Conservation (phyloP, 371 early-diverging fungal species). For the Mortierella sp. region DNA sequence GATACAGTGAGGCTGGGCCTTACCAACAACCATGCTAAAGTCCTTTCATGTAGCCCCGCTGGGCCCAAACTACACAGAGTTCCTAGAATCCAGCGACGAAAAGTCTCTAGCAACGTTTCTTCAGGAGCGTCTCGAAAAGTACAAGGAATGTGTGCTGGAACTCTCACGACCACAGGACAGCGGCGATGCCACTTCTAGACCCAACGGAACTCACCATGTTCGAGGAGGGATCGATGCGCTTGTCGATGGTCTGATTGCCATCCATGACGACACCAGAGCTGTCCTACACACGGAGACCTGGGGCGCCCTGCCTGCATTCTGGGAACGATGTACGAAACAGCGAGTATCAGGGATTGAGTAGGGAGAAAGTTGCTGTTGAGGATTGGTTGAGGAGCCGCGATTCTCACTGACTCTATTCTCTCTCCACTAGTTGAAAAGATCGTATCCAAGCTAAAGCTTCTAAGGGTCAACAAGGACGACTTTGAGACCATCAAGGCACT, state of each 20-base stretch:
- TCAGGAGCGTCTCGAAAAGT: conserved; percentile 49
- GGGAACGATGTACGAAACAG: conserved; percentile 60
- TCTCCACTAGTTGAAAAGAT: conserved; percentile 65
- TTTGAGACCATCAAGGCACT: conserved; percentile 89
- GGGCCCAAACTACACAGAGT: conserved; percentile 53
- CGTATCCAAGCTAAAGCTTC: conserved; percentile 62
- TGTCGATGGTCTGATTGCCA: conserved; percentile 71
- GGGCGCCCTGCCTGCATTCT: conserved; percentile 61
- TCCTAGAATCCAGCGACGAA: conserved; percentile 44
- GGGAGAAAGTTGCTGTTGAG: conserved; percentile 14
- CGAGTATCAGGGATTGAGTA: too few relatives aligned
- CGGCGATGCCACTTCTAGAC: not conserved
- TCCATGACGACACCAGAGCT: conserved; percentile 70
- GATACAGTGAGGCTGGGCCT: not conserved
- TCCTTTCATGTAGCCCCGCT: conserved; percentile 46
- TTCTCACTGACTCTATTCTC: not conserved
- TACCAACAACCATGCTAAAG: conserved; percentile 27
- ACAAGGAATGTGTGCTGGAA: conserved; percentile 36
- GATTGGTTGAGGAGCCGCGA: too few relatives aligned
- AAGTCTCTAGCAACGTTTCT: conserved; percentile 43
- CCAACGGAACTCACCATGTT: conserved; percentile 1
- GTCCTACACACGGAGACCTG: conserved; percentile 56
- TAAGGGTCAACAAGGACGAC: conserved; percentile 82
- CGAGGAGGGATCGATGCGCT: conserved; percentile 63
- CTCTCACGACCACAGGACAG: conserved; percentile 21